phyloP scores from a whole-genome alignment of 106 monocot genomes.

The Narthecium ossifragum region DNA sequence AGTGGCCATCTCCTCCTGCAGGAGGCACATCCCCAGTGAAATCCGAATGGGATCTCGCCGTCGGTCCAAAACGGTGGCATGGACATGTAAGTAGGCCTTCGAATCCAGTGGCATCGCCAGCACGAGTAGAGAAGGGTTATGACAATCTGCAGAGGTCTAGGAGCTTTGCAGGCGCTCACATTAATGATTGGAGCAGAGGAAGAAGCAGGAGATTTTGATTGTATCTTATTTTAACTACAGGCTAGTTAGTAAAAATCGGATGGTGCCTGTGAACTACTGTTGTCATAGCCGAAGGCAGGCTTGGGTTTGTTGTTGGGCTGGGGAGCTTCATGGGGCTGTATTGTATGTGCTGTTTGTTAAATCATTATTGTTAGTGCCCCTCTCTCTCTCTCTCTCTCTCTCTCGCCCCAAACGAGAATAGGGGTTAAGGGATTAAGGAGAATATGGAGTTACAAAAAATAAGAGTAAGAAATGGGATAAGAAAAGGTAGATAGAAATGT shows the following conservation, averaged over 20 bases:
- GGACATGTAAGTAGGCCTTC: conserved; percentile 12
- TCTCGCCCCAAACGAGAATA: no score
- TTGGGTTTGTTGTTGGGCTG: neutral
- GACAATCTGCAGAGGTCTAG: conserved; percentile 33
- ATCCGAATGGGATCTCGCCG: conserved; percentile 11
- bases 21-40: conserved; percentile 23
- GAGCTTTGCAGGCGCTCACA: conserved; percentile 18
- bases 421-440: no score
- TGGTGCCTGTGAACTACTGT: neutral
- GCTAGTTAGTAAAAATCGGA: neutral
- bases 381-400: no score
- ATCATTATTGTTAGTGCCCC: no score
- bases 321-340: neutral
- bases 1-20: conserved; percentile 25
- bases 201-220: conserved; percentile 45
- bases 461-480: no score
- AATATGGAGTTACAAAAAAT: no score
- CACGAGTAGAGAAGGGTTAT: conserved; percentile 22
- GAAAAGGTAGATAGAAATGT: no score
- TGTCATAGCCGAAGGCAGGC: neutral
- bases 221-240: conserved; percentile 6
- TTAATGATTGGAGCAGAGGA: conserved; percentile 43
- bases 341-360: neutral
- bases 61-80: conserved; percentile 10
- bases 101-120: conserved; percentile 8